Evolutionary conservation across 768 basidiomycete genomes (phyloP).

Genomic region (Tricholoma sp.): DNA sequence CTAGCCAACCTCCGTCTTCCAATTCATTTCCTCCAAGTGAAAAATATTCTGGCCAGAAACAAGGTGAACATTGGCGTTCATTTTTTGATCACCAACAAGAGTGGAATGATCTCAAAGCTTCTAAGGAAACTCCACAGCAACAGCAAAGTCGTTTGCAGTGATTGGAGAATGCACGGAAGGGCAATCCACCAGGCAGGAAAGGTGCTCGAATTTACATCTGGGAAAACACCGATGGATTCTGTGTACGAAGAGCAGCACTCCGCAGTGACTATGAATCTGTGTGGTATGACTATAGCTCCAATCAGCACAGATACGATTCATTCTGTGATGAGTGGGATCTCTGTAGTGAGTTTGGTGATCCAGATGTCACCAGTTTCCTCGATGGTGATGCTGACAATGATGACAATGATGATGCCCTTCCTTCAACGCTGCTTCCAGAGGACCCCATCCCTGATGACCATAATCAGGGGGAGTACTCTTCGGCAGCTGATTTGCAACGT

Average conservation of each 20-base stretch:
- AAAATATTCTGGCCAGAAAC: too few relatives aligned
- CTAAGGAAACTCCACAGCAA: conserved; percentile 1
- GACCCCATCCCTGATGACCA: too few relatives aligned
- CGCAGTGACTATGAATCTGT: conserved; percentile 7
- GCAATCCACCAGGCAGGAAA: not conserved
- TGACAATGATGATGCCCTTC: not conserved
- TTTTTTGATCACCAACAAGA: too few relatives aligned
- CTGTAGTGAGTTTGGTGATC: conserved; percentile 8
- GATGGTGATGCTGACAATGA: not conserved
- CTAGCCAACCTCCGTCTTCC: not conserved
- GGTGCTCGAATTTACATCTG: conserved; percentile 17
- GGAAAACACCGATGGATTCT: conserved; percentile 16
- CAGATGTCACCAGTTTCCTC: too few relatives aligned
- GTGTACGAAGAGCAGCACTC: conserved; percentile 8
- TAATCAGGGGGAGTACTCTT: too few relatives aligned
- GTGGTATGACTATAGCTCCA: conserved; percentile 11
- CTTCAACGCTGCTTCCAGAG: too few relatives aligned
- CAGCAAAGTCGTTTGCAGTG: not conserved
- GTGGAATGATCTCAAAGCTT: too few relatives aligned
- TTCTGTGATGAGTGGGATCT: conserved; percentile 18
- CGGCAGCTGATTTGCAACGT: too few relatives aligned
- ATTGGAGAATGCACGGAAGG: not conserved
- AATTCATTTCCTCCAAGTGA: not conserved
- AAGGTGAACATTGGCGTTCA: too few relatives aligned
- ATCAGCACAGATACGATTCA: conserved; percentile 13